phyloP scores from a whole-genome alignment of 257 asterid species.

The Nicotiana sylvestris region DNA sequence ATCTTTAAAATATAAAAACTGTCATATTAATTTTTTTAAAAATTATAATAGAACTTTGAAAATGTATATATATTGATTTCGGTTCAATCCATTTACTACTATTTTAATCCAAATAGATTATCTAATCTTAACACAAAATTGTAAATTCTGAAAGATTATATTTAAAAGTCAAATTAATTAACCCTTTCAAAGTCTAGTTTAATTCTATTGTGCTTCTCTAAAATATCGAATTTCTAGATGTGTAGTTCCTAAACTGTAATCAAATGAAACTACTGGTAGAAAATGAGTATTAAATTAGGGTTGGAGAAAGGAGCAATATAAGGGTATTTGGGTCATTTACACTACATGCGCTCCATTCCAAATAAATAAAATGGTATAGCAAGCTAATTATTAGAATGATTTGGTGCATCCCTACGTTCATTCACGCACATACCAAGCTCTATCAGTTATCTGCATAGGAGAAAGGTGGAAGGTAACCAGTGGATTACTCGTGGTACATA shows the following conservation, averaged over 20 bases:
- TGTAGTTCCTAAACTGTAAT: neutral
- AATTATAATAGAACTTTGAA: neutral
- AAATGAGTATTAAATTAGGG: neutral
- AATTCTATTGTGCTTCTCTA: neutral
- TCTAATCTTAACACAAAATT: neutral
- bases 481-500: neutral
- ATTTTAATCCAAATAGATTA: neutral
- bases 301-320: neutral
- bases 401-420: neutral
- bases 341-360: neutral
- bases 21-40: neutral
- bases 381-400: neutral
- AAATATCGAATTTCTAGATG: neutral
- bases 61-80: neutral
- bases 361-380: neutral
- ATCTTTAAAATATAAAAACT: neutral
- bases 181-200: neutral
- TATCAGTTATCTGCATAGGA: neutral
- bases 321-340: neutral
- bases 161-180: neutral
- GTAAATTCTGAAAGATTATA: neutral
- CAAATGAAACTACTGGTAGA: neutral
- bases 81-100: neutral
- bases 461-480: neutral
- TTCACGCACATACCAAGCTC: neutral